These are phyloP conservation scores for Cutaneotrichosporon cutaneum DNA, from an alignment of 1,284 basidiomycete species.

Conservation along the genomic window DNA sequence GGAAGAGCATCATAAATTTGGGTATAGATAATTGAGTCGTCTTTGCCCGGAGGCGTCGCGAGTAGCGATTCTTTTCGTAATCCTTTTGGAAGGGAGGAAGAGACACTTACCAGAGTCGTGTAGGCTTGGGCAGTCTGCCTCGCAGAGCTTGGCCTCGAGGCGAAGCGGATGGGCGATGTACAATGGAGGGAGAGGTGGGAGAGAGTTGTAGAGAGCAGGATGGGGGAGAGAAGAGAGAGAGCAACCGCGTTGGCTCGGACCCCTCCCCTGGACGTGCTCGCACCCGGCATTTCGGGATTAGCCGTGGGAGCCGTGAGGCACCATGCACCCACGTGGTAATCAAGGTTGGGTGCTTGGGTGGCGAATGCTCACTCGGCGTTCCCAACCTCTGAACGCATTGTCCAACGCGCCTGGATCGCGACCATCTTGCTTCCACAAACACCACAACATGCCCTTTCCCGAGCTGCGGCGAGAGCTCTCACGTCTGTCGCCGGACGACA, in stretches of 20 bases:
- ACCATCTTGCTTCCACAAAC: neutral
- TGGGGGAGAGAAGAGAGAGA: neutral
- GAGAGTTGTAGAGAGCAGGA: neutral
- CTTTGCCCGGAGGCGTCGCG: constrained; percentile 42
- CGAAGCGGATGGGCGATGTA: neutral
- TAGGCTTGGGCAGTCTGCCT: neutral
- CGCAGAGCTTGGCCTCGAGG: constrained; percentile 2
- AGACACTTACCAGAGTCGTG: neutral
- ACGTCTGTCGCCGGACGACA: constrained; percentile 22
- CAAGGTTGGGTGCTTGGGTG: neutral
- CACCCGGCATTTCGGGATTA: constrained; percentile 10
- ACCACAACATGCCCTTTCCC: constrained; percentile 4
- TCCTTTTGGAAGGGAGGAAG: constrained; percentile 31
- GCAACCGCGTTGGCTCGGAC: constrained; percentile 5
- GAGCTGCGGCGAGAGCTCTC: constrained; percentile 17
- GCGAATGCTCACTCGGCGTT: constrained; percentile 6
- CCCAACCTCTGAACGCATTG: neutral
- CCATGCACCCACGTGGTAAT: neutral
- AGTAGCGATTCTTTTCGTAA: constrained; percentile 54
- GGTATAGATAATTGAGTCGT: constrained; percentile 52
- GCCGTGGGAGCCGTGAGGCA: constrained; percentile 7
- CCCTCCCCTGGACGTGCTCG: neutral
- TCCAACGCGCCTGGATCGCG: too few species aligned
- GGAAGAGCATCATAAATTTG: constrained; percentile 40
- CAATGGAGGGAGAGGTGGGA: constrained; percentile 2